Evolutionary conservation across 2,329 filamentous ascomycete species (phyloP).

Genomic region (Microdochium paspali): DNA sequence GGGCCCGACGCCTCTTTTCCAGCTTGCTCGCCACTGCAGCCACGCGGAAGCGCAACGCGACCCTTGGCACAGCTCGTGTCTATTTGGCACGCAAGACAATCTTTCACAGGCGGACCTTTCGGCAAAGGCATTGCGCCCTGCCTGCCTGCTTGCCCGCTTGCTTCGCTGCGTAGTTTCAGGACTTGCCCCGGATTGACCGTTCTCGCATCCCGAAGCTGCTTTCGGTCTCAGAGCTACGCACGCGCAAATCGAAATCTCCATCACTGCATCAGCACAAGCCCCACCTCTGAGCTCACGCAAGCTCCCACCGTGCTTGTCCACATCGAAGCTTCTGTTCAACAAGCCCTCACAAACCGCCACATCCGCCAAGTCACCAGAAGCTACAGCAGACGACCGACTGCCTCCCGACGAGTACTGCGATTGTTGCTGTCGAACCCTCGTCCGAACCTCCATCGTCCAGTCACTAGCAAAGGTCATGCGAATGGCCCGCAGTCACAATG

Average conservation of each 20-base stretch:
- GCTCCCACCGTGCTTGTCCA: not conserved
- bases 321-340: not conserved
- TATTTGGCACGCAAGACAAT: too few relatives aligned
- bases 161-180: not conserved
- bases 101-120: too few relatives aligned
- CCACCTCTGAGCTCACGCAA: not conserved
- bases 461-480: constrained; percentile 11
- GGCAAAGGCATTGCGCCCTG: too few relatives aligned
- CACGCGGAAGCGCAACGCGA: too few relatives aligned
- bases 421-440: too few relatives aligned
- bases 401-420: too few relatives aligned
- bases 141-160: not conserved
- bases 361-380: too few relatives aligned
- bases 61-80: too few relatives aligned
- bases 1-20: too few relatives aligned
- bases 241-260: not conserved
- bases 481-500: constrained; percentile 47
- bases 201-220: not conserved
- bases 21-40: too few relatives aligned
- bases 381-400: not conserved
- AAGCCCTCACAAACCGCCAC: not conserved
- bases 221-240: not conserved
- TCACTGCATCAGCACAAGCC: not conserved
- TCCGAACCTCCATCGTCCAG: not conserved
- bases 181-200: not conserved